A percentile compares a stretch with the other conserved stretches of the same genome.
Evolutionary conservation across 2,329 filamentous ascomycete genomes (phyloP).

Genomic region (Nemania serpens): DNA sequence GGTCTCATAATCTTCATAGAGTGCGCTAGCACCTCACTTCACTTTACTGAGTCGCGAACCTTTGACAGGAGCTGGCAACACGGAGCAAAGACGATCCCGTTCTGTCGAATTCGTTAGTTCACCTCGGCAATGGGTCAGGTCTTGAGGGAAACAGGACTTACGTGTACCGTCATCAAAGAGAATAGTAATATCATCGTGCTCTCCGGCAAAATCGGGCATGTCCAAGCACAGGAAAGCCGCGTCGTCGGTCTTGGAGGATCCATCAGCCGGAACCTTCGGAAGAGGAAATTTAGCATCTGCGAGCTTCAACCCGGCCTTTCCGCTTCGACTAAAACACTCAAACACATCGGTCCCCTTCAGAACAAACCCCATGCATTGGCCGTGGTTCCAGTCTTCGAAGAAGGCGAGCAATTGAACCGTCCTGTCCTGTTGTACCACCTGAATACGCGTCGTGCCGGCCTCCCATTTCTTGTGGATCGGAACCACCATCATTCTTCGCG

Average conservation of each 20-base stretch:
- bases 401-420: slow-evolving; percentile 81
- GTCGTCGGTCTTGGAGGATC: slow-evolving; percentile 58
- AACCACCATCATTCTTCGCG: slow-evolving; percentile 84
- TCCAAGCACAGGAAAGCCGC: slow-evolving; percentile 83
- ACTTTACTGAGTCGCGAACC: slow-evolving; percentile 47
- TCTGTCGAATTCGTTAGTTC: slow-evolving; percentile 47
- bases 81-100: slow-evolving; percentile 56
- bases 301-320: slow-evolving; percentile 75
- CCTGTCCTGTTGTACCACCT: slow-evolving; percentile 77
- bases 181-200: slow-evolving; percentile 90
- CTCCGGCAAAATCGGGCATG: slow-evolving; percentile 84
- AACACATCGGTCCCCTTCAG: slow-evolving; percentile 84
- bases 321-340: slow-evolving; percentile 67
- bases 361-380: slow-evolving; percentile 86
- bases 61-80: slow-evolving; percentile 62
- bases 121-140: background rate
- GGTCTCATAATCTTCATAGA: too few species aligned
- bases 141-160: slow-evolving; percentile 50
- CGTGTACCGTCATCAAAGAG: slow-evolving; percentile 79
- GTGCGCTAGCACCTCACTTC: slow-evolving; percentile 17
- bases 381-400: slow-evolving; percentile 85
- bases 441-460: slow-evolving; percentile 76
- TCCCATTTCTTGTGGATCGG: slow-evolving; percentile 96
- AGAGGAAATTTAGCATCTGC: slow-evolving; percentile 91
- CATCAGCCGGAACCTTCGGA: slow-evolving; percentile 63